Percentiles rank a stretch among this genome's conserved stretches.
phyloP scores from a whole-genome alignment of 1,284 basidiomycete genomes.

The Tremellales sp. region DNA sequence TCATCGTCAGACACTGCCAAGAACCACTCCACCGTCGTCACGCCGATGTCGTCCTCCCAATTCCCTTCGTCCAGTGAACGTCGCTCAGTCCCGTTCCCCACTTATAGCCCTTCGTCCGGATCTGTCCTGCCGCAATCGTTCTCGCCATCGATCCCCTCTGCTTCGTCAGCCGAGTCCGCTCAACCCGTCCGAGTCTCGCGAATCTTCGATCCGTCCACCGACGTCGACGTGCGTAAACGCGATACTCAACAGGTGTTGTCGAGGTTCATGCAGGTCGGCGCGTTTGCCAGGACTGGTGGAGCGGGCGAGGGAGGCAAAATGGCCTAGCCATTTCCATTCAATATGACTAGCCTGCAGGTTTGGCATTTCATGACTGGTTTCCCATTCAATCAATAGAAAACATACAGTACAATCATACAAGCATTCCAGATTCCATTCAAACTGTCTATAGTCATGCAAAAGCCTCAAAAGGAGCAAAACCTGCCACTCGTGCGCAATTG shows the following conservation, averaged over 20 bases:
- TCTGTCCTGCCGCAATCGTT: background rate
- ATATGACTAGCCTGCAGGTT: no score
- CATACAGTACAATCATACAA: no score
- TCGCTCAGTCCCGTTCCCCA: background rate
- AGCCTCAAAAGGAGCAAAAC: no score
- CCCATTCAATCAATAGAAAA: no score
- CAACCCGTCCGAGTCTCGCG: background rate
- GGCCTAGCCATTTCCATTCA: no score
- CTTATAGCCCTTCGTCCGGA: background rate
- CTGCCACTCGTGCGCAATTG: no score
- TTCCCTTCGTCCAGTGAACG: background rate
- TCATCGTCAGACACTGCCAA: background rate
- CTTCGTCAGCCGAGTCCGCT: background rate
- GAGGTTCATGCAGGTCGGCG: constrained; percentile 58
- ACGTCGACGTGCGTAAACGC: constrained; percentile 53
- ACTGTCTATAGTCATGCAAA: no score
- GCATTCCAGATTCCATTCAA: no score
- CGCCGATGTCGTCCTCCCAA: background rate
- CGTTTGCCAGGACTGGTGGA: background rate
- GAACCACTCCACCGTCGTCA: no score
- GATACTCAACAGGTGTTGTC: constrained; percentile 76
- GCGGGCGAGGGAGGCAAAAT: background rate
- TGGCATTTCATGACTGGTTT: no score
- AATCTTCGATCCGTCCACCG: constrained; percentile 38
- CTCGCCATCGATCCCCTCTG: background rate